Conservation (phyloP, 352 stramenopile genomes). For the Phytophthora ramorum region DNA sequence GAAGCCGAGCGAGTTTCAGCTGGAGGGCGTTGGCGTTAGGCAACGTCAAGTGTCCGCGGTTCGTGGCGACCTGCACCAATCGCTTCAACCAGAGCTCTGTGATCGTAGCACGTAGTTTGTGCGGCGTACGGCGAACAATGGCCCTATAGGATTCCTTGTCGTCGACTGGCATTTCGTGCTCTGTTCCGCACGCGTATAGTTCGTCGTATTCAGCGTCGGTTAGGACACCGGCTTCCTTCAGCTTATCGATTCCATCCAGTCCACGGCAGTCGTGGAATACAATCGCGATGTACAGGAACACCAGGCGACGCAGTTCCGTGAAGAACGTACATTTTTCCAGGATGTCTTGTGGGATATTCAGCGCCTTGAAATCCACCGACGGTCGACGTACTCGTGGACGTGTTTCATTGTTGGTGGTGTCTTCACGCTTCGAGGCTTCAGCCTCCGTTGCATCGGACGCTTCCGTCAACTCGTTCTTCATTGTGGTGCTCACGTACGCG, state of each 20-base stretch:
- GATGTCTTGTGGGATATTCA: conserved; percentile 56
- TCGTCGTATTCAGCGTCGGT: conserved; percentile 77
- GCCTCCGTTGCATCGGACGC: background rate
- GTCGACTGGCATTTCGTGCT: conserved; percentile 51
- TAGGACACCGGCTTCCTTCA: conserved; percentile 63
- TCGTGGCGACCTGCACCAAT: conserved; percentile 69
- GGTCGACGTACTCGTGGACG: background rate
- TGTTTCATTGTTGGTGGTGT: conserved; percentile 8
- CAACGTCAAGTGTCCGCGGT: conserved; percentile 62
- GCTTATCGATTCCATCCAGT: conserved; percentile 70
- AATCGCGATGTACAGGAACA: conserved; percentile 88
- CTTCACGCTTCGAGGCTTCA: conserved; percentile 5
- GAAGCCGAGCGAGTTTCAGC: conserved; percentile 70
- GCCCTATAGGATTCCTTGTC: conserved; percentile 56
- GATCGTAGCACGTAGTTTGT: conserved; percentile 79
- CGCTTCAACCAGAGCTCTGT: conserved; percentile 85
- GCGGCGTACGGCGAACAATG: conserved; percentile 63
- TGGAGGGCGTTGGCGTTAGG: conserved; percentile 69
- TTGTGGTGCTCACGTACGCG: conserved; percentile 65
- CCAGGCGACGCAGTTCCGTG: conserved; percentile 73
- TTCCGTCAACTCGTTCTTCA: conserved; percentile 27
- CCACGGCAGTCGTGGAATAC: conserved; percentile 81
- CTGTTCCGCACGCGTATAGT: conserved; percentile 71
- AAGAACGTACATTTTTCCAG: conserved; percentile 85
- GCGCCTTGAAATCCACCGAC: conserved; percentile 20